Evolutionary conservation across 805 yeast genomes (phyloP), one percentile per base, ranked within the genome.

Genomic region (Lachancea nothofagi): DNA sequence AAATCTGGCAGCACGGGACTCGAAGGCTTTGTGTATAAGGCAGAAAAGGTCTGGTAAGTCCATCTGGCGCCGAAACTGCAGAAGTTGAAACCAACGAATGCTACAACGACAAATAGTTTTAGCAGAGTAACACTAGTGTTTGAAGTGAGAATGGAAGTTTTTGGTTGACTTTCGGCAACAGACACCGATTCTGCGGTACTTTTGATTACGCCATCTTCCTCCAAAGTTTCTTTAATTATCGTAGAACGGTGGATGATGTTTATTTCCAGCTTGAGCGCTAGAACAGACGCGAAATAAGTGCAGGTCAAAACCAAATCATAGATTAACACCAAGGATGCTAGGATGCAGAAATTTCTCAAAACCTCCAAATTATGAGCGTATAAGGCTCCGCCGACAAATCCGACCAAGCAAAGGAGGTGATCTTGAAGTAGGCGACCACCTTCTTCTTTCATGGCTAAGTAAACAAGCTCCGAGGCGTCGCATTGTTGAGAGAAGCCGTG

Each of bases 171-270:
- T 26, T 55, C 61, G 15, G 59, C 53, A n/a, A 51, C 40, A 44
- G 48, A 78, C 25, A 88, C 89, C 27, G 78, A 72, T 47, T 76
- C 78, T 8, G 96, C 96, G 24, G 83, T 83, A 33, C 68, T 61
- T 28, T 78, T 76, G 31, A 83, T 73, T 24, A 90, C 75, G 19
- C 98, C 97, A 55, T 90, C 98, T 59, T 90, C 98, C 66, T 89
- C 93, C 47, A 90, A 70, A 21, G 85, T 87, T 46, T 77, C 78
- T 57, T 82, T 80, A 57, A 88, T 74, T 40, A 78, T 76, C 43
- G 85, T 78, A 33, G 87, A 83, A 48, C 86, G 78, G 62, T 89
- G 86, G 41, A 93, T 93, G 44, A 84, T 71, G 58, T 78, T 78
- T 60, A 90, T 86, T 62, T 93, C 96, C 33, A 90, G 78, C 65